Evolutionary conservation across 306 rosid genomes (phyloP), one percentile per base, ranked within the genome.

Genomic region (Spatholobus suberectus): DNA sequence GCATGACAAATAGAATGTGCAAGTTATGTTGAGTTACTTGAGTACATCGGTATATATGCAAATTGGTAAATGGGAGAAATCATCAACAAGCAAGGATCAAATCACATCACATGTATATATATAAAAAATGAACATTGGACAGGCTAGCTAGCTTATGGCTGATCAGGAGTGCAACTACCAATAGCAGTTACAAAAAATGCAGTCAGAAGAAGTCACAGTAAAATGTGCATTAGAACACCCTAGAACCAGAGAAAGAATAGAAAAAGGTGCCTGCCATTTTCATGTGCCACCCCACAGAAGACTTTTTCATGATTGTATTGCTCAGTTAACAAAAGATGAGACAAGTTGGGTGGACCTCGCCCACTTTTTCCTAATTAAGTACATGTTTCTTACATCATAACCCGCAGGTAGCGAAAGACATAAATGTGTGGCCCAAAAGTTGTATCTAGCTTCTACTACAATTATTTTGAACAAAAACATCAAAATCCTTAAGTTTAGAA

Each of bases 81-180:
- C 32, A 49, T 49, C 32, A 20, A 47, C 15, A 49, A 7, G 12
- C 27, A 51, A 20, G 46, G 24, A 37, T 66, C 55, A 75, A 5
- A 20, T 21, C 29, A 23, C 23, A 29, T n/a, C n/a, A n/a, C n/a
- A n/a, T n/a, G n/a, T n/a, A n/a, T n/a, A n/a, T n/a, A n/a, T n/a
- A n/a, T n/a, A n/a, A n/a, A n/a, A n/a, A n/a, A n/a, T n/a, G n/a
- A n/a, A n/a, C n/a, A n/a, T n/a, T n/a, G n/a, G n/a, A n/a, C n/a
- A n/a, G n/a, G n/a, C n/a, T n/a, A n/a, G n/a, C n/a, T 43, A 76
- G 55, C 81, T 83, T 82, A 86, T 51, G 84, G 76, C 76, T 77
- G 29, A 74, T 43, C 82, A 59, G 51, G 63, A 44, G 74, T 52
- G 73, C 77, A 82, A 82, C 87, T 44, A 61, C 80, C 85, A 82